Evolutionary conservation across 2,329 filamentous ascomycete genomes (phyloP).

Genomic region (Lasiodiplodia sp.): DNA sequence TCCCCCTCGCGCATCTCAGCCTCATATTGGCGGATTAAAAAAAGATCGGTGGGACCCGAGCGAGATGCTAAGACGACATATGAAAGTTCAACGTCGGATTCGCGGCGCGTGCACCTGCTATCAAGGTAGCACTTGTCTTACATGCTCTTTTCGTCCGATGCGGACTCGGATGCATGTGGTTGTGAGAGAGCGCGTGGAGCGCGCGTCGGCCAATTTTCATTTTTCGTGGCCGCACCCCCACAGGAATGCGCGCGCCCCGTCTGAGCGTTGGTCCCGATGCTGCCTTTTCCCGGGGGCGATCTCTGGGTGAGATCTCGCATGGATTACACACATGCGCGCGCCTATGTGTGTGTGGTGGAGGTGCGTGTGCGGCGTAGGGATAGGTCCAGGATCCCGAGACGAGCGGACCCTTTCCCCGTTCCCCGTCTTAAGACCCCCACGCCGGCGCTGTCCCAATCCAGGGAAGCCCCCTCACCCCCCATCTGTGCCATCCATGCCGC

Average conservation of each 20-base stretch:
- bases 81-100: too few species aligned
- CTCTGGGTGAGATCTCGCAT: background rate
- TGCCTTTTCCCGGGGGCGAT: background rate
- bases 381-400: slow-evolving; percentile 5
- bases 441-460: background rate
- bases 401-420: slow-evolving; percentile 15
- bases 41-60: background rate
- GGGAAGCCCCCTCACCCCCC: background rate
- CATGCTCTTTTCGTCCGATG: background rate
- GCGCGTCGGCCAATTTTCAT: background rate
- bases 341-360: background rate
- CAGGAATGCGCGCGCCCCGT: background rate
- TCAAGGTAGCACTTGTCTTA: background rate
- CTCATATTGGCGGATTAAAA: background rate
- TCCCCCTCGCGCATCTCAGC: background rate
- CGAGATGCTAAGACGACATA: too few species aligned
- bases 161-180: background rate
- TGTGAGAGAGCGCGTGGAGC: background rate
- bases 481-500: slow-evolving; percentile 17
- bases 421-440: background rate
- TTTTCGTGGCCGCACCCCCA: background rate
- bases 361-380: background rate
- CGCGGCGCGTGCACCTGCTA: background rate
- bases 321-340: background rate
- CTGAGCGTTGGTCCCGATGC: background rate